These are phyloP conservation scores for Oryza punctata DNA, from an alignment of 176 grass and related monocot species.

Conservation along the genomic window DNA sequence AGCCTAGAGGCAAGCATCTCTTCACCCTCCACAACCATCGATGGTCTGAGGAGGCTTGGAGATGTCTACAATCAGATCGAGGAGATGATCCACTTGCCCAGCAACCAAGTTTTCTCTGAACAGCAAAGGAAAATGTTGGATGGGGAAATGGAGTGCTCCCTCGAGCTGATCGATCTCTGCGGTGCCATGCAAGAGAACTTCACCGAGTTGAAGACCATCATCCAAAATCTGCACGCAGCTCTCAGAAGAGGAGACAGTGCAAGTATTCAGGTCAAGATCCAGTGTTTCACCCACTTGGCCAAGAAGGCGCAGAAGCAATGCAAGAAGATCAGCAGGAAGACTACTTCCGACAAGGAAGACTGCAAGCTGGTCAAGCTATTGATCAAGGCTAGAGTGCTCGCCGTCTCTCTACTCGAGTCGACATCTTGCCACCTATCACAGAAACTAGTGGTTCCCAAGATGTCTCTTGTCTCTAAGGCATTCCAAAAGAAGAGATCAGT, in stretches of 20 bases:
- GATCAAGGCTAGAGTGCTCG: slow-evolving; percentile 47
- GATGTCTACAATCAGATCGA: slow-evolving; percentile 44
- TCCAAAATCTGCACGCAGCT: slow-evolving; percentile 41
- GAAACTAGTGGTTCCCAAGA: slow-evolving; percentile 40
- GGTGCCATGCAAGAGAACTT: slow-evolving; percentile 46
- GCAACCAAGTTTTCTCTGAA: slow-evolving; percentile 37
- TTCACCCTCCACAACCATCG: slow-evolving; percentile 10
- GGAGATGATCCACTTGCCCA: slow-evolving; percentile 44
- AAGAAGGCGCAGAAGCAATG: slow-evolving; percentile 60
- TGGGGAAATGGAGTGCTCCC: slow-evolving; percentile 45
- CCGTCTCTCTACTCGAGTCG: slow-evolving; percentile 43
- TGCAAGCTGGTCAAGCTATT: slow-evolving; percentile 29
- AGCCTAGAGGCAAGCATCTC: slow-evolving; percentile 38
- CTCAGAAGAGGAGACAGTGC: slow-evolving; percentile 47
- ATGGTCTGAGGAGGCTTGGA: slow-evolving; percentile 41
- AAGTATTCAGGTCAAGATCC: slow-evolving; percentile 30
- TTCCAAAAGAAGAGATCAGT: slow-evolving; percentile 34
- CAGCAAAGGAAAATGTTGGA: slow-evolving; percentile 44
- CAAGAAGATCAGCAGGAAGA: slow-evolving; percentile 53
- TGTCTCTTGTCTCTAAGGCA: slow-evolving; percentile 46
- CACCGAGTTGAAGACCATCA: slow-evolving; percentile 24
- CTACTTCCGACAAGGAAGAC: slow-evolving; percentile 26
- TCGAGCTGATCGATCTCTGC: slow-evolving; percentile 53
- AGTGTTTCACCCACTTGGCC: slow-evolving; percentile 35
- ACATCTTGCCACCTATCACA: slow-evolving; percentile 23